These are phyloP conservation scores for Vigna radiata DNA, from an alignment of 306 rosid genomes.

Conservation along the genomic window DNA sequence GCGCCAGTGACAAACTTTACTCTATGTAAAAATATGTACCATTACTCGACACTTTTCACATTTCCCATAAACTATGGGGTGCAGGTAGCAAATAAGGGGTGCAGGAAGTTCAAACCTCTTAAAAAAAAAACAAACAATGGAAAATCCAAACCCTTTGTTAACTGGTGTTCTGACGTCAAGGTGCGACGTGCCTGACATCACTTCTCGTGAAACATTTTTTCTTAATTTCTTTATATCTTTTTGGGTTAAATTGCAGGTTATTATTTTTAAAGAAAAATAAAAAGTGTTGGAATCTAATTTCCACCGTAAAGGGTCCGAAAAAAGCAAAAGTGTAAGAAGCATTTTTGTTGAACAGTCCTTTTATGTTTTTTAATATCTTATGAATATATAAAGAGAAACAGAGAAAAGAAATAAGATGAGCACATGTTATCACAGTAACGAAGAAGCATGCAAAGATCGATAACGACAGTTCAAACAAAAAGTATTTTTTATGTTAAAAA, in stretches of 20 bases:
- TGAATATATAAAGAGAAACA: background rate
- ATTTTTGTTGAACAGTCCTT: slow-evolving; percentile 26
- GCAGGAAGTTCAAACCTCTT: too few species aligned
- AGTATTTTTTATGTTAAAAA: background rate
- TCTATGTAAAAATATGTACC: too few species aligned
- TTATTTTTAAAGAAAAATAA: background rate
- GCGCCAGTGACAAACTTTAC: too few species aligned
- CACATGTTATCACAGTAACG: slow-evolving; percentile 9
- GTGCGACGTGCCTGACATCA: slow-evolving; percentile 38
- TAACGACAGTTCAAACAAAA: slow-evolving; percentile 33
- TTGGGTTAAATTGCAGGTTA: slow-evolving; percentile 12
- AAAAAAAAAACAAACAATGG: background rate
- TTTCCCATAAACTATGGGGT: too few species aligned
- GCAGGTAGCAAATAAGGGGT: too few species aligned
- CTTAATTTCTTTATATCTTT: background rate
- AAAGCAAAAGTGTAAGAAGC: slow-evolving; percentile 42
- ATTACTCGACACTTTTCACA: too few species aligned
- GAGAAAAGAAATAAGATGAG: slow-evolving; percentile 18
- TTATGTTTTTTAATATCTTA: slow-evolving; percentile 2
- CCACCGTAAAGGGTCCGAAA: slow-evolving; percentile 46
- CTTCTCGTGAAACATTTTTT: background rate
- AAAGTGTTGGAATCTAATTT: slow-evolving; percentile 36
- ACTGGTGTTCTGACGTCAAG: slow-evolving; percentile 26
- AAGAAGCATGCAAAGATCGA: slow-evolving; percentile 34
- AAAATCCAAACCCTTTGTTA: background rate